phyloP scores from a whole-genome alignment of 83 land plant genomes.

The Larix sibirica region DNA sequence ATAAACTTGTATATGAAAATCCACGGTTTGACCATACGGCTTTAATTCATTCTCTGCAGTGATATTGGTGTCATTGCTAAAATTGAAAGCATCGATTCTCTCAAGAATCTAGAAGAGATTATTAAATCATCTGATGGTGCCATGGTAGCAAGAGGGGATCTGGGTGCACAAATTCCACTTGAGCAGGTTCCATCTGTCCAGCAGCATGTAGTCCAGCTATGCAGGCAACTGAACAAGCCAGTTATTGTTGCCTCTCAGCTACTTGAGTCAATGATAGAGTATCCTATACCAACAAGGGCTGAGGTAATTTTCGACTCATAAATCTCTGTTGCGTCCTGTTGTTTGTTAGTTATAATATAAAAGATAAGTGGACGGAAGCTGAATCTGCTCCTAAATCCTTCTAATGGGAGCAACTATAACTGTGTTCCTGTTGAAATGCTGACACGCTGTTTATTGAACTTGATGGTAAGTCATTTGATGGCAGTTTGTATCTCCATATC shows the following conservation, averaged over 20 bases:
- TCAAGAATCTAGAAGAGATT: constrained; percentile 52
- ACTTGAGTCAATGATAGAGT: constrained; percentile 92
- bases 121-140: constrained; percentile 81
- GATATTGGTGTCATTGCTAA: constrained; percentile 75
- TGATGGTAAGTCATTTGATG: too few relatives aligned
- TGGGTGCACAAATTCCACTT: constrained; percentile 88
- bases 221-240: constrained; percentile 89
- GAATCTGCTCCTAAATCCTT: background rate
- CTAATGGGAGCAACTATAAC: background rate
- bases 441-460: background rate
- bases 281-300: constrained; percentile 85
- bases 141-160: constrained; percentile 94
- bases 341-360: background rate
- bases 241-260: constrained; percentile 97
- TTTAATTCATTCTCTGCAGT: constrained; percentile 26
- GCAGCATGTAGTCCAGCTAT: constrained; percentile 58
- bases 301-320: constrained; percentile 31
- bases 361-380: background rate
- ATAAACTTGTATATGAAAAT: background rate
- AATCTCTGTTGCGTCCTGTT: background rate
- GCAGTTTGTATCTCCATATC: too few relatives aligned
- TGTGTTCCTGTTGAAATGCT: background rate
- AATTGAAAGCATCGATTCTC: constrained; percentile 69
- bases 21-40: background rate
- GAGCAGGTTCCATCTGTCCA: constrained; percentile 91